phyloP scores from a whole-genome alignment of 2,329 filamentous ascomycete genomes.

The Stachybotrys chartarum region DNA sequence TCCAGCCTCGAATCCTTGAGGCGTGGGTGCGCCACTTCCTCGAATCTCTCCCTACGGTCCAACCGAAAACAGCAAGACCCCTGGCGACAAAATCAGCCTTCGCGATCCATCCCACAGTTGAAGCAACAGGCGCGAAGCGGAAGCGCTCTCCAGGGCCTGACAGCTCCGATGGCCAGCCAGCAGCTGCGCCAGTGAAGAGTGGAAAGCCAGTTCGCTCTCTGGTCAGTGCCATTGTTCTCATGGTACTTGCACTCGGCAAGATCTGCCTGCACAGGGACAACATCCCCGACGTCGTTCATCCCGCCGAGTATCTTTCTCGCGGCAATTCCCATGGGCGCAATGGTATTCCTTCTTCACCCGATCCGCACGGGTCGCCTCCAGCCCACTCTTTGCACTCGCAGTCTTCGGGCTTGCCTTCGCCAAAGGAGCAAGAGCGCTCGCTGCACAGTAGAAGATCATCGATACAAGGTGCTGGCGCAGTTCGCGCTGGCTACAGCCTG shows the following conservation, averaged over 20 bases:
- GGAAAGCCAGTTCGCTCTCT: slow-evolving; percentile 58
- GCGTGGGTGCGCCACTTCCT: slow-evolving; percentile 47
- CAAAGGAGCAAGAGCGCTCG: slow-evolving; percentile 40
- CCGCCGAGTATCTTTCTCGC: slow-evolving; percentile 21
- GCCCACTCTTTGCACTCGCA: slow-evolving; percentile 36
- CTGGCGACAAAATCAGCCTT: slow-evolving; percentile 20
- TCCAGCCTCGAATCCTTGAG: slow-evolving; percentile 45
- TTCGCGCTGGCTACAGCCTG: slow-evolving; percentile 20
- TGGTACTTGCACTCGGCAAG: slow-evolving; percentile 80
- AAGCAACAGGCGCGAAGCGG: slow-evolving; percentile 38
- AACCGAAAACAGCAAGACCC: slow-evolving; percentile 17
- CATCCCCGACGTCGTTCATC: slow-evolving; percentile 50
- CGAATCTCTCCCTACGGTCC: slow-evolving; percentile 32
- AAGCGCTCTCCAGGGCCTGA: slow-evolving; percentile 45
- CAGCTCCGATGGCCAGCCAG: slow-evolving; percentile 20
- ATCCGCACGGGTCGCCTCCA: slow-evolving; percentile 46
- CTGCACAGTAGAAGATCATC: slow-evolving; percentile 44
- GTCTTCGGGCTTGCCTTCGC: slow-evolving; percentile 43
- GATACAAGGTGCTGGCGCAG: slow-evolving; percentile 31
- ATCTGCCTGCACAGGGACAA: slow-evolving; percentile 56
- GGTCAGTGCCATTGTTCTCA: slow-evolving; percentile 72
- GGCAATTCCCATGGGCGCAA: slow-evolving; percentile 37
- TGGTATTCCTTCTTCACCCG: slow-evolving; percentile 43
- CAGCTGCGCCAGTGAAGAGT: slow-evolving; percentile 26
- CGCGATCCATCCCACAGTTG: slow-evolving; percentile 20